phyloP scores from a whole-genome alignment of 106 monocot species.

The Phalaenopsis equestris region DNA sequence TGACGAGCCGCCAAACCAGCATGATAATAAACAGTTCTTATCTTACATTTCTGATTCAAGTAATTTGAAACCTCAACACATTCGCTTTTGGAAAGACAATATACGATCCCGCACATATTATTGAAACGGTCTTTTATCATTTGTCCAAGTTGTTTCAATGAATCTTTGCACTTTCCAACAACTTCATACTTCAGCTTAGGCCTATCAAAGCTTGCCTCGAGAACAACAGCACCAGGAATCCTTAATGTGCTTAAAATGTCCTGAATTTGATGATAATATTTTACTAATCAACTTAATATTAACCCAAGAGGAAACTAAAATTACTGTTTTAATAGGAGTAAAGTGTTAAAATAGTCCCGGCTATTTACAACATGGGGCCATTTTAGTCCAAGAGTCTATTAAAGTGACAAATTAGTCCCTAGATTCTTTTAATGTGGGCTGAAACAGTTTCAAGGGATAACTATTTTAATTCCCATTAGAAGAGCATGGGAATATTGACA shows the following conservation, averaged over 20 bases:
- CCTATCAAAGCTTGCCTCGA: slow-evolving; percentile 90
- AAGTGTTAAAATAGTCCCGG: too few species aligned
- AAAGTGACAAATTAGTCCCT: too few species aligned
- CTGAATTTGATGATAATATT: slow-evolving; percentile 29
- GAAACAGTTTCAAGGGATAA: too few species aligned
- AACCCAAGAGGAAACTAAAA: neutral
- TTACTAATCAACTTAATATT: neutral
- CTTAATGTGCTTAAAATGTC: slow-evolving; percentile 67
- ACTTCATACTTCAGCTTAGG: slow-evolving; percentile 85
- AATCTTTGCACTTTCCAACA: slow-evolving; percentile 59
- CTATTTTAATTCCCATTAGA: too few species aligned
- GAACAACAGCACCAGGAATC: slow-evolving; percentile 68
- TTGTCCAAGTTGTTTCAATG: slow-evolving; percentile 75
- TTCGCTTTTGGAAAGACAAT: slow-evolving; percentile 94
- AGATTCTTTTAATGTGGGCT: too few species aligned
- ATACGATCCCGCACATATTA: slow-evolving; percentile 80
- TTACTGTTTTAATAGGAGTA: neutral
- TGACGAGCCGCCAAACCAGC: slow-evolving; percentile 76
- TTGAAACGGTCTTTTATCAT: slow-evolving; percentile 66
- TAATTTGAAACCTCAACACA: slow-evolving; percentile 62
- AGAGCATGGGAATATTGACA: too few species aligned
- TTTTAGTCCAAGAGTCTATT: too few species aligned
- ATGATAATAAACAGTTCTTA: slow-evolving; percentile 75
- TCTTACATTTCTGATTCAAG: slow-evolving; percentile 71
- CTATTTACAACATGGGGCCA: too few species aligned